Conservation (phyloP, 2,329 filamentous ascomycete genomes). For the Penicillium sp. region DNA sequence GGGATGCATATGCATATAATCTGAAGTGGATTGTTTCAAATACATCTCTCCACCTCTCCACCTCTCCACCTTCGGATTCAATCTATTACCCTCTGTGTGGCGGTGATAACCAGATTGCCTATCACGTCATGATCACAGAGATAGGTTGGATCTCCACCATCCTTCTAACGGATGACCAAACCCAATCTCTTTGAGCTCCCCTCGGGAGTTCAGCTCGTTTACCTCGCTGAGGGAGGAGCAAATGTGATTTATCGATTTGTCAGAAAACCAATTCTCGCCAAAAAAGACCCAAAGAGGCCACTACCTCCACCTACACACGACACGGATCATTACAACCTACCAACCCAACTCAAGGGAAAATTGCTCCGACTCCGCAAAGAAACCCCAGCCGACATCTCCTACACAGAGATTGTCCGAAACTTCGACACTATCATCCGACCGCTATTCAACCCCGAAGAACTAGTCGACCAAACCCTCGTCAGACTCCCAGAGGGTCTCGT, state of each 20-base stretch:
- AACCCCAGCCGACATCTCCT: slow-evolving; percentile 51
- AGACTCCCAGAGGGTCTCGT: slow-evolving; percentile 46
- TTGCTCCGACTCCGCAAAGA: slow-evolving; percentile 63
- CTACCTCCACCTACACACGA: slow-evolving; percentile 16
- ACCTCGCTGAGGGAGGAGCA: slow-evolving; percentile 68
- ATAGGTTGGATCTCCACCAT: slow-evolving; percentile 10
- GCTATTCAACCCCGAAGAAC: slow-evolving; percentile 53
- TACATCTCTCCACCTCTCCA: background rate
- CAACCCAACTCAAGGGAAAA: slow-evolving; percentile 41
- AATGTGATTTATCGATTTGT: slow-evolving; percentile 70
- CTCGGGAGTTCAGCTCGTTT: slow-evolving; percentile 37
- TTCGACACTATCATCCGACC: slow-evolving; percentile 48
- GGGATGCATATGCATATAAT: background rate
- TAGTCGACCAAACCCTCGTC: slow-evolving; percentile 58
- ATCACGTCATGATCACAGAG: slow-evolving; percentile 12
- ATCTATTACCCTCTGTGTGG: background rate
- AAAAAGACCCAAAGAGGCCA: slow-evolving; percentile 22
- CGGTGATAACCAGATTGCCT: slow-evolving; percentile 1
- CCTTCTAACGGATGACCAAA: slow-evolving; percentile 32
- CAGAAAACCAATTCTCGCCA: slow-evolving; percentile 21
- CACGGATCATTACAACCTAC: slow-evolving; percentile 17
- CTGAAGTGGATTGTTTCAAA: background rate
- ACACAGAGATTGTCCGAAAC: slow-evolving; percentile 45
- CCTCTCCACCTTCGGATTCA: background rate
- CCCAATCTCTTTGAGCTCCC: slow-evolving; percentile 36